Percentiles rank a stretch among this genome's conserved stretches.
Conservation (phyloP, 768 basidiomycete species). For the Tulasnella sp. region DNA sequence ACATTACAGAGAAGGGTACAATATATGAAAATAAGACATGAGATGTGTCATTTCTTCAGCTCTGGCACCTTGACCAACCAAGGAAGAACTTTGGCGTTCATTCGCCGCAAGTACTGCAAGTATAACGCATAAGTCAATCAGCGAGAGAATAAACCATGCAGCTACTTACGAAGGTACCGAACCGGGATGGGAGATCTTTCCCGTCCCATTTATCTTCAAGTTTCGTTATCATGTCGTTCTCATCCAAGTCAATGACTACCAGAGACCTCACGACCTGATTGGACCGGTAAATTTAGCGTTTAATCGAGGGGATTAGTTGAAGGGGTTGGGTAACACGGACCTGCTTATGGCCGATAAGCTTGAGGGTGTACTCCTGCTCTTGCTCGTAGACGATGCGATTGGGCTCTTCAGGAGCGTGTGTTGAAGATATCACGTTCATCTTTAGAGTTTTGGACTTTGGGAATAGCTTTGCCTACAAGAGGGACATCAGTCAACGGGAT, state of each 20-base stretch:
- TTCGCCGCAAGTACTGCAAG: constrained; percentile 44
- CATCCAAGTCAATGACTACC: constrained; percentile 61
- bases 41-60: neutral
- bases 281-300: neutral
- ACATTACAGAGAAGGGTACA: constrained; percentile 7
- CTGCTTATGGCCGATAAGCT: constrained; percentile 52
- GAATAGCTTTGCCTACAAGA: constrained; percentile 53
- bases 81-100: constrained; percentile 51
- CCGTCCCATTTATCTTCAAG: constrained; percentile 62
- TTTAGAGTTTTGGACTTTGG: constrained; percentile 51
- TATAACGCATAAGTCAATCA: neutral
- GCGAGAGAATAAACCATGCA: neutral
- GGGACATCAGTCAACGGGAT: constrained; percentile 3
- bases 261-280: constrained; percentile 56
- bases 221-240: constrained; percentile 56
- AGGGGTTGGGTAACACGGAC: constrained; percentile 36
- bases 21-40: neutral
- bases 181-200: constrained; percentile 49
- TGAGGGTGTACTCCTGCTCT: constrained; percentile 58
- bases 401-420: constrained; percentile 42
- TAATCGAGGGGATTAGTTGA: neutral
- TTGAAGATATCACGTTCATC: constrained; percentile 58
- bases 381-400: constrained; percentile 61
- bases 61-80: constrained; percentile 53
- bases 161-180: constrained; percentile 41